Conservation (phyloP, 768 basidiomycete genomes). For the Serendipita sp. region DNA sequence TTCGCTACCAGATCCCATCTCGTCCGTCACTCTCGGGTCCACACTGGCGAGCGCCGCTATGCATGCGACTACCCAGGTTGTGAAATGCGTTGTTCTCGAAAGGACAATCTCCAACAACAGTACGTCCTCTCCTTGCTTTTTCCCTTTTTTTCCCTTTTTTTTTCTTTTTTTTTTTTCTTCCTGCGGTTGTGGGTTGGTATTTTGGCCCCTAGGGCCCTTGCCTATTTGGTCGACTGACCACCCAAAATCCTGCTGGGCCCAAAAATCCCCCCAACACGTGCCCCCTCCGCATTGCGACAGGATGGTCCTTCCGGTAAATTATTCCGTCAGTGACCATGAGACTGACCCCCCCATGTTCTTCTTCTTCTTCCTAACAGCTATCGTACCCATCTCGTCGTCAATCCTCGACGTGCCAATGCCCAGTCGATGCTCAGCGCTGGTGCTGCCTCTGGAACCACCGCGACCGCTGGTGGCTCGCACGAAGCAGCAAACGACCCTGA, state of each 20-base stretch:
- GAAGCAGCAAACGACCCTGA: background rate
- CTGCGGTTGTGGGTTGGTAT: no score
- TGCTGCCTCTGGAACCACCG: background rate
- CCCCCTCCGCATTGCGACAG: background rate
- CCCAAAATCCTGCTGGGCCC: background rate
- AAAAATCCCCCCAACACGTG: background rate
- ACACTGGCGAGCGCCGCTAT: conserved; percentile 85
- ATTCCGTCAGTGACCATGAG: background rate
- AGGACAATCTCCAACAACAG: conserved; percentile 69
- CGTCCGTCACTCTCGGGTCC: conserved; percentile 73
- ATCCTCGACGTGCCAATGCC: background rate
- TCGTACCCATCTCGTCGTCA: conserved; percentile 4
- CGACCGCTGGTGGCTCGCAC: background rate
- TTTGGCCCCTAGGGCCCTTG: no score
- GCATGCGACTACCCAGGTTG: conserved; percentile 92
- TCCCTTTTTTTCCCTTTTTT: background rate
- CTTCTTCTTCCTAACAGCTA: background rate
- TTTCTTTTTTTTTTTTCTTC: background rate
- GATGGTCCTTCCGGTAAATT: background rate
- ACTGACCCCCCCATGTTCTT: background rate
- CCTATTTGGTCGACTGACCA: background rate
- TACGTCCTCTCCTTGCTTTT: conserved; percentile 19
- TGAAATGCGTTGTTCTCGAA: conserved; percentile 75
- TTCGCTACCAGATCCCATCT: conserved; percentile 86
- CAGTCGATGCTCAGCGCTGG: background rate